Evolutionary conservation across 495 filamentous ascomycete genomes (phyloP).

Genomic region (Terfezia boudieri): DNA sequence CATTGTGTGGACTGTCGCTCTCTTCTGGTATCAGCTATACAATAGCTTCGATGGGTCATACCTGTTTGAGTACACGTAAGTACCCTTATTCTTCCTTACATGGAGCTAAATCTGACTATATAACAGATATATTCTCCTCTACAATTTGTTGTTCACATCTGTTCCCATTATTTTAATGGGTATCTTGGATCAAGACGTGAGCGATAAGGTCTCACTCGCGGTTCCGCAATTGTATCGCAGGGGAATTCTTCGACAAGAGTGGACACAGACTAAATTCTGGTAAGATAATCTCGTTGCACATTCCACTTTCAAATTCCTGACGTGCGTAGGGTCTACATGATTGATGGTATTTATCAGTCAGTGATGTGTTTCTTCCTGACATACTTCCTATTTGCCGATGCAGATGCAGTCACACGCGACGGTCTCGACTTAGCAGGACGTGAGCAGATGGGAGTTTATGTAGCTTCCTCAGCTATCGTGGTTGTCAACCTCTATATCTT

Average conservation of each 20-base stretch:
- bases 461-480: slow-evolving; percentile 56
- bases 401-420: slow-evolving; percentile 39
- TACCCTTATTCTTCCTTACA: not conserved
- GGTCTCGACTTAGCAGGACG: slow-evolving; percentile 55
- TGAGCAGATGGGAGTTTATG: slow-evolving; percentile 59
- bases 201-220: slow-evolving; percentile 75
- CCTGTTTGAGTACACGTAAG: slow-evolving; percentile 69
- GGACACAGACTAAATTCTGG: slow-evolving; percentile 96
- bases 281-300: slow-evolving; percentile 22
- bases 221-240: slow-evolving; percentile 90
- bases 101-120: not conserved
- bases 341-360: slow-evolving; percentile 86
- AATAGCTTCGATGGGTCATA: slow-evolving; percentile 91
- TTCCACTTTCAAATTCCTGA: slow-evolving; percentile 19
- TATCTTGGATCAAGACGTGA: slow-evolving; percentile 92
- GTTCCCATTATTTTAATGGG: slow-evolving; percentile 90
- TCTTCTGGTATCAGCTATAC: slow-evolving; percentile 96
- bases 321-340: slow-evolving; percentile 62
- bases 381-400: slow-evolving; percentile 50
- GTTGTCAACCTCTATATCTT: slow-evolving; percentile 85
- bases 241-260: slow-evolving; percentile 91
- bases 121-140: slow-evolving; percentile 55
- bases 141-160: slow-evolving; percentile 94
- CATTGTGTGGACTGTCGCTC: slow-evolving; percentile 88
- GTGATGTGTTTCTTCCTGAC: slow-evolving; percentile 82